Base-by-base conservation (phyloP, 371 early-diverging fungal species). In the Blastocladiella emersonii region DNA sequence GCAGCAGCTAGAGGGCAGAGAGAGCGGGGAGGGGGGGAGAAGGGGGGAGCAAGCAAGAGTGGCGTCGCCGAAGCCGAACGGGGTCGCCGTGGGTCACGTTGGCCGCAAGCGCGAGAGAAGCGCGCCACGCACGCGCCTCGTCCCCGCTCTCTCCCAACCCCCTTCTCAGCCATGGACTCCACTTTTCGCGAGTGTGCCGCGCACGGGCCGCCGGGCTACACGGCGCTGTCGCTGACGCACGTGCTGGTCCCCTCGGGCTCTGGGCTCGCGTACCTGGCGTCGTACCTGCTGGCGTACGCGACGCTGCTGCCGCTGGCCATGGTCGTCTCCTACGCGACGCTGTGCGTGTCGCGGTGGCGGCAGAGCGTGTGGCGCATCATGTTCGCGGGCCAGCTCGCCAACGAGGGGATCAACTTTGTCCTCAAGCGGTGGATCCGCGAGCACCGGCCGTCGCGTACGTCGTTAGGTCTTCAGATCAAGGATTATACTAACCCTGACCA, bases 231-330 rank as follows among this genome's bases (percentile, higher is more conserved):
- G 32, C 66, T 88, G 35, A 89, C 91, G 2, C 85, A 83, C 65
- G 89, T 89, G 23, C 83, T 85, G 64, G 89, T 83, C 66, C 72
- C 80, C 60, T 74, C 77, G 21, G 36, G 64, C 34, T n/a, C n/a
- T n/a, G n/a, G n/a, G n/a, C n/a, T n/a, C n/a, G 87, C 87, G 61
- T 67, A 73, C 10, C 27, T 84, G 32, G 74, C 78, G 2, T 75
- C 79, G 57, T 56, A 68, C 2, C 68, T 82, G 32, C 21, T 59
- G 17, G 92, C 89, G 2, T 81, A 84, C 56, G 75, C 85, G n/a
- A 86, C 91, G 2, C 73, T 91, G 17, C 69, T 81, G 10, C 95
- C 95, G 1, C 71, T 93, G 57, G 82, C 84, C 48, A 77, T 94
- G 49, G 64, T 93, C 17, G 88, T 91, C 5, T 80, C 85, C 37